These are phyloP conservation scores for Herpetomonas samuelpessoai DNA, from an alignment of 208 protist genomes.

Conservation along the genomic window DNA sequence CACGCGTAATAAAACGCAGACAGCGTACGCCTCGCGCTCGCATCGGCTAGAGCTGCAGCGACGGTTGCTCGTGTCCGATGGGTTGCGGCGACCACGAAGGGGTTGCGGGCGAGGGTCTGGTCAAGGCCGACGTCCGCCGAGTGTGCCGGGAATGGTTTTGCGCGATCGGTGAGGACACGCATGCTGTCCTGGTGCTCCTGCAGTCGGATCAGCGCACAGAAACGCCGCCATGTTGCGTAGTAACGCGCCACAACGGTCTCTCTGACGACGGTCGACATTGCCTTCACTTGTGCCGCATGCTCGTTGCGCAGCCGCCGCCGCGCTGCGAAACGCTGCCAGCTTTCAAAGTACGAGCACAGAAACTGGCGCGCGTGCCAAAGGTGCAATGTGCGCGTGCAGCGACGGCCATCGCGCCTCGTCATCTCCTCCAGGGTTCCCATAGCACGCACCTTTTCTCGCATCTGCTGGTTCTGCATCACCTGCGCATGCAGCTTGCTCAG, in stretches of 20 bases:
- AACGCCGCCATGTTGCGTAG: slow-evolving; percentile 7
- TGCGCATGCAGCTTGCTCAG: slow-evolving; percentile 20
- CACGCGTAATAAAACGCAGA: slow-evolving; percentile 16
- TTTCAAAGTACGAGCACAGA: background rate
- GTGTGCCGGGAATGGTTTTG: background rate
- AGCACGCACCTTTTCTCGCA: slow-evolving; percentile 2
- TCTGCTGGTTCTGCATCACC: slow-evolving; percentile 2
- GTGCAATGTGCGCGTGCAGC: slow-evolving; percentile 6
- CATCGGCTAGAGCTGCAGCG: background rate
- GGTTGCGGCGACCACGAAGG: no score
- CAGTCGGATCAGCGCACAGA: slow-evolving; percentile 3
- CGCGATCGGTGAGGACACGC: no score
- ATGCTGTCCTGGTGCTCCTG: slow-evolving; percentile 1
- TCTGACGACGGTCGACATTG: background rate
- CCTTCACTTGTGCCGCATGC: background rate
- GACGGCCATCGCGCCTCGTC: slow-evolving; percentile 12
- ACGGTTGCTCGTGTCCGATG: slow-evolving; percentile 7
- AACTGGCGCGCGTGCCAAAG: background rate
- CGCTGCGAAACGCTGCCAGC: background rate
- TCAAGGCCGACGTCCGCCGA: slow-evolving; percentile 1
- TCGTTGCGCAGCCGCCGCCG: background rate
- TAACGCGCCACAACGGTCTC: slow-evolving; percentile 2
- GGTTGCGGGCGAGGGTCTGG: slow-evolving; percentile 1
- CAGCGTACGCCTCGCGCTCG: background rate
- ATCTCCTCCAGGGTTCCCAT: slow-evolving; percentile 19